These are phyloP conservation scores for Massariosphaeria phaeospora DNA, from an alignment of 495 filamentous ascomycete genomes.

Conservation along the genomic window DNA sequence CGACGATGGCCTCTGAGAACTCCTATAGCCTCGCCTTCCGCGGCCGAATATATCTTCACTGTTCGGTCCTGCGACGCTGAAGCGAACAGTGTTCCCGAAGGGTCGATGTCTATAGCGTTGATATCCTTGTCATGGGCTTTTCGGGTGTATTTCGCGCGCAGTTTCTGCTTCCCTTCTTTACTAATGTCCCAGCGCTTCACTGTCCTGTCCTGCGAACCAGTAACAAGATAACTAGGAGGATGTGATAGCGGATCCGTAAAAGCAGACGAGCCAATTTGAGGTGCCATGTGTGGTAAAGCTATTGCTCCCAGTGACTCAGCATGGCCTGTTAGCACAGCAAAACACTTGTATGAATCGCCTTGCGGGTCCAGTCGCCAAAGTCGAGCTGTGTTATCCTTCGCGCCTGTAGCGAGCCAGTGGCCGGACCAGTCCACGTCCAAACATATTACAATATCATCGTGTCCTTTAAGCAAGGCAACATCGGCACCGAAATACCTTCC, in stretches of 20 bases:
- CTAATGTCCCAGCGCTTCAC: constrained; percentile 82
- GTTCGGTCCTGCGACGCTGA: constrained; percentile 94
- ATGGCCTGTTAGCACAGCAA: constrained; percentile 79
- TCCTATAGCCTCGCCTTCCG: constrained; percentile 82
- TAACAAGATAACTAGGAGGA: constrained; percentile 77
- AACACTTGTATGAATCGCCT: constrained; percentile 68
- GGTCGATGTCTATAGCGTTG: constrained; percentile 81
- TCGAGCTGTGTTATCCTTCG: constrained; percentile 92
- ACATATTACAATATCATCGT: constrained; percentile 93
- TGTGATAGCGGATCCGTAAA: constrained; percentile 63
- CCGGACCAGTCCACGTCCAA: constrained; percentile 94
- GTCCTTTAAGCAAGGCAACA: constrained; percentile 75
- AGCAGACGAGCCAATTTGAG: constrained; percentile 60
- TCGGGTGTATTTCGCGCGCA: constrained; percentile 62
- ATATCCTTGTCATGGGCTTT: constrained; percentile 99
- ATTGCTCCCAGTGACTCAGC: constrained; percentile 94
- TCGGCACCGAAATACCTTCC: constrained; percentile 75
- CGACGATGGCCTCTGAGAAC: constrained; percentile 86
- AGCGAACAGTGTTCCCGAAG: constrained; percentile 66
- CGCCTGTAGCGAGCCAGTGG: constrained; percentile 90
- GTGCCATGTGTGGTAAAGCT: constrained; percentile 64
- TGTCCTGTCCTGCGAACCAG: constrained; percentile 90
- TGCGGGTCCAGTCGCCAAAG: constrained; percentile 84
- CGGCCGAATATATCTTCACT: constrained; percentile 90
- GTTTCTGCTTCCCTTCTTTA: constrained; percentile 40